Base-by-base conservation (phyloP, 495 filamentous ascomycete genomes). In the Aspergillus homomorphus region DNA sequence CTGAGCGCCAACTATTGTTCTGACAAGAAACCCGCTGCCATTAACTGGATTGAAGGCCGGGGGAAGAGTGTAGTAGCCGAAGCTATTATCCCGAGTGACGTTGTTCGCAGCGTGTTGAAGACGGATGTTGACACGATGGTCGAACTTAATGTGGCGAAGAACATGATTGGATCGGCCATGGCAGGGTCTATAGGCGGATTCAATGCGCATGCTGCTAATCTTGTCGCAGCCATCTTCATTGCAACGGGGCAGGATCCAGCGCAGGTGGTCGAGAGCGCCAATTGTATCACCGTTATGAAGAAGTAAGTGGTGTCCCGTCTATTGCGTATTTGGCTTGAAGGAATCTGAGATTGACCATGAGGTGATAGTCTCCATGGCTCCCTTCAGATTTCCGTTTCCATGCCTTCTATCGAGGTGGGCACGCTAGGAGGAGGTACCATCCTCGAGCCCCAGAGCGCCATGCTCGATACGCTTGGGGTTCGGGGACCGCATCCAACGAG, bases 31-130 rank as follows among this genome's bases (percentile, higher is more conserved):
- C 80, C 92, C 1, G 88, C 92, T 5, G 91, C 92, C 20, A 88
- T 96, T 71, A 96, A 96, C 76, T 96, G 92, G 91, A 90, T 96
- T 59, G 91, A 96, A 64, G 91, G 91, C 2, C 87, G 91, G 60
- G 91, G 91, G 53, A 96, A 96, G 77, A 88, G 88, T 64, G 85
- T 96, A 26, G 89, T 94, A 15, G 91, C 91, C 26, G 91, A 96
- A 73, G 92, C 91, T 28, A 91, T 92, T 60, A 93, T 96, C 62
- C 92, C 91, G 1, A 88, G 75, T 28, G 84, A 93, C 22, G 82
- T 91, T 20, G 89, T 95, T 48, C 80, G 79, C 64, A 83, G 70
- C 41, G 88, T 93, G 10, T 78, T 96, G 46, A 96, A 96, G 82
- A 89, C 80, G 52, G 84, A 89, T 69, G 92, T 96, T 55, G 86